These are phyloP conservation scores for Aureobasidium sp. DNA, from an alignment of 2,329 filamentous ascomycete genomes.

Conservation along the genomic window DNA sequence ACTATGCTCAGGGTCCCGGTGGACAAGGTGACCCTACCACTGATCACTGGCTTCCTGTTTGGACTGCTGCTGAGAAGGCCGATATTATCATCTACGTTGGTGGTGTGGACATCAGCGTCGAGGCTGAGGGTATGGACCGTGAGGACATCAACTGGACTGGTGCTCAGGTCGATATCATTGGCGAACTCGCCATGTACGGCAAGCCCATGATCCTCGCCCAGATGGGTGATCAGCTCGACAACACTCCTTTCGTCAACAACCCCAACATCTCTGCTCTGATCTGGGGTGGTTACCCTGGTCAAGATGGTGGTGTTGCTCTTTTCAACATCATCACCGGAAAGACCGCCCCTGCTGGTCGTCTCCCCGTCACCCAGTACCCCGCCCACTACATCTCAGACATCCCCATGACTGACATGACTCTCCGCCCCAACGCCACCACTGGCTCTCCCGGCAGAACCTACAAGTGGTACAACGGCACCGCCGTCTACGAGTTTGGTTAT, in stretches of 20 bases:
- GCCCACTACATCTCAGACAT: slow-evolving; percentile 44
- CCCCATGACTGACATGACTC: slow-evolving; percentile 50
- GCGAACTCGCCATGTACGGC: slow-evolving; percentile 37
- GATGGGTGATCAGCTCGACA: slow-evolving; percentile 48
- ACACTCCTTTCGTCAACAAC: slow-evolving; percentile 42
- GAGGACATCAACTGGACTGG: slow-evolving; percentile 46
- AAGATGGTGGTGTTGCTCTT: slow-evolving; percentile 51
- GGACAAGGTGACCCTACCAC: slow-evolving; percentile 30
- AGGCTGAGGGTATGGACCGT: slow-evolving; percentile 48
- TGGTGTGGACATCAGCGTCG: slow-evolving; percentile 48
- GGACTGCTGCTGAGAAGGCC: slow-evolving; percentile 35
- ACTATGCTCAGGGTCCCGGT: slow-evolving; percentile 37
- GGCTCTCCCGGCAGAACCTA: slow-evolving; percentile 50
- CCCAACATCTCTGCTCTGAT: slow-evolving; percentile 46
- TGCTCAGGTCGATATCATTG: slow-evolving; percentile 46
- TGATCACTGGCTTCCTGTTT: slow-evolving; percentile 26
- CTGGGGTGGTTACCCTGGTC: slow-evolving; percentile 55
- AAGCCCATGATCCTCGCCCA: slow-evolving; percentile 50
- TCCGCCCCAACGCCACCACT: slow-evolving; percentile 38
- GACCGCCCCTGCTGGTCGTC: slow-evolving; percentile 45
- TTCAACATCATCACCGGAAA: slow-evolving; percentile 49
- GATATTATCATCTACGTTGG: slow-evolving; percentile 51
- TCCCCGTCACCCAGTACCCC: slow-evolving; percentile 53
- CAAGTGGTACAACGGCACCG: slow-evolving; percentile 49
- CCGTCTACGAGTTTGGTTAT: slow-evolving; percentile 48